Evolutionary conservation across 2,329 filamentous ascomycete species (phyloP), one percentile per base, ranked within the genome.

Genomic region (Paraphaeosphaeria minitans): DNA sequence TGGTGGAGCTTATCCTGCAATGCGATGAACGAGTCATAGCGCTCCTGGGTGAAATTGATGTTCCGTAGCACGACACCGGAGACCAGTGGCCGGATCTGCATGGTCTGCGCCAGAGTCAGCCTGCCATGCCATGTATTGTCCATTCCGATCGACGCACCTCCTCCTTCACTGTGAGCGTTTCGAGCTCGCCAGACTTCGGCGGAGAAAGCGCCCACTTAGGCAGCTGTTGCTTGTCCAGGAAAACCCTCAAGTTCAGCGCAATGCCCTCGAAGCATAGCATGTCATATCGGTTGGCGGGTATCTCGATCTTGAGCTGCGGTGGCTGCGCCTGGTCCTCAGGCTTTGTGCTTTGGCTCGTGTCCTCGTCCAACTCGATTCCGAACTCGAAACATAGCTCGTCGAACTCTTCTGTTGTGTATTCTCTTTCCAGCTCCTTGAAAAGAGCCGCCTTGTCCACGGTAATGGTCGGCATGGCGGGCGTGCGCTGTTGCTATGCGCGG

Each of bases 381-480:
- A 97, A 99, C 73, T 99, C 94, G 85, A 99, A 99, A 80, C 95
- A 98, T 69, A 99, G 84, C 75, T 96, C 91, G 79, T 99, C 95
- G 75, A 99, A 99, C 74, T 96, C 92, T 71, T 96, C 87, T 64
- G 92, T 95, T 56, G 94, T 97, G 78, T 85, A 97, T 87, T 95
- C 89, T 80, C 89, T 89, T 75, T 93, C 94, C 60, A 99, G 86
- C 77, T 91, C 93, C 81, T 96, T 89, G 85, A 91, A 98, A 76
- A 99, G 91, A 75, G 89, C 92, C 73, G 93, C 93, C 83, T 98
- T 99, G 84, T 98, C 91, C 71, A 98, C 93, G 70, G 89, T 85
- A 71, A 99, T 97, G 77, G 95, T 99, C 81, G 95, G 95, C 95
- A 97, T 97, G 61, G 77, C 87, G 79, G 75, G 42, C 58, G 41